A percentile compares a stretch with the other conserved stretches of the same genome.
Evolutionary conservation across 495 filamentous ascomycete genomes (phyloP).

Genomic region (Penicillium maclennaniae): DNA sequence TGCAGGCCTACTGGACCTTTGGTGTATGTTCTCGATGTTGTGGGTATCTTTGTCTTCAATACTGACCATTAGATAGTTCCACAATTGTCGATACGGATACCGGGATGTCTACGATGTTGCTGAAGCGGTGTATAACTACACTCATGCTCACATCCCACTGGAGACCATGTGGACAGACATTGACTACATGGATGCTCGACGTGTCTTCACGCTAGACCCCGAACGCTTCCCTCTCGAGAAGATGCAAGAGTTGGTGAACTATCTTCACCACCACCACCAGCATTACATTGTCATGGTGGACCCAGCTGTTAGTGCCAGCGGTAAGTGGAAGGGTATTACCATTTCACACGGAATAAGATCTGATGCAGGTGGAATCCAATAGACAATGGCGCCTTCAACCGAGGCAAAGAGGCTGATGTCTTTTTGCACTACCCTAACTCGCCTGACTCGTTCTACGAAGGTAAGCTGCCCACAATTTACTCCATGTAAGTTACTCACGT

Average conservation of each 20-base stretch:
- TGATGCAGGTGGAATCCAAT: not conserved
- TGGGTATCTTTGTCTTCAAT: too few species aligned
- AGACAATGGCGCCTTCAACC: conserved; percentile 63
- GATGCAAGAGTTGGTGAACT: conserved; percentile 64
- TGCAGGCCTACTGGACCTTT: conserved; percentile 85
- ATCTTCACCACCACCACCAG: conserved; percentile 71
- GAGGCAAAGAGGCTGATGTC: conserved; percentile 56
- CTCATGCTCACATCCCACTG: conserved; percentile 67
- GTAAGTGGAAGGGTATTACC: conserved; percentile 21
- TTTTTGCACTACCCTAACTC: conserved; percentile 66
- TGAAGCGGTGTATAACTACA: conserved; percentile 79
- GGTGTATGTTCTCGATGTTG: conserved; percentile 45
- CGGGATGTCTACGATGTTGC: conserved; percentile 72
- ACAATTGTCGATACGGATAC: conserved; percentile 82
- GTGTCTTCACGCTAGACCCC: conserved; percentile 72
- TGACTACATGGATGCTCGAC: conserved; percentile 67
- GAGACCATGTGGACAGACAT: conserved; percentile 93
- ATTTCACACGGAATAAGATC: not conserved
- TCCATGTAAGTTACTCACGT: not conserved
- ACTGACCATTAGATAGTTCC: conserved; percentile 44
- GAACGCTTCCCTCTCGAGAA: conserved; percentile 64
- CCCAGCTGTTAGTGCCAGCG: conserved; percentile 58
- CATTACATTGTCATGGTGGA: conserved; percentile 88
- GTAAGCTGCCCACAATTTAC: conserved; percentile 19
- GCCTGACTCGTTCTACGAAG: conserved; percentile 55